Evolutionary conservation across 495 filamentous ascomycete genomes (phyloP).

Genomic region (Aspergillus homomorphus): DNA sequence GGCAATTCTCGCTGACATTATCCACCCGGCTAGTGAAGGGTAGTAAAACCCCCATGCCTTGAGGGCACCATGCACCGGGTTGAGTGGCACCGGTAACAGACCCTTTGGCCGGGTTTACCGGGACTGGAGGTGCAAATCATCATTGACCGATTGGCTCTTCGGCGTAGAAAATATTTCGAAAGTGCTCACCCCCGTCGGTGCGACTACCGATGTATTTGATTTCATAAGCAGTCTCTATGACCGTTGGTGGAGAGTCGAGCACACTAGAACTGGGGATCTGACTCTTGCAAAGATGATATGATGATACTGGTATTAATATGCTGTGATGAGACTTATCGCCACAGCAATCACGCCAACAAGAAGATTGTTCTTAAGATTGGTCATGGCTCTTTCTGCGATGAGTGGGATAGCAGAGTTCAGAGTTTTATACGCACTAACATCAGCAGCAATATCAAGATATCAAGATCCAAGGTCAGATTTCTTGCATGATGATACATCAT

Average conservation of each 20-base stretch:
- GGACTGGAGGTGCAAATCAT: conserved; percentile 43
- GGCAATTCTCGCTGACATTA: conserved; percentile 40
- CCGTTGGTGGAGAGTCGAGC: background rate
- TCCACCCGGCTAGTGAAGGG: conserved; percentile 31
- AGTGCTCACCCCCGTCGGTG: conserved; percentile 35
- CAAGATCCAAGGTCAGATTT: too few relatives aligned
- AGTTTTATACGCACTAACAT: too few relatives aligned
- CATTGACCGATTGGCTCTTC: conserved; percentile 39
- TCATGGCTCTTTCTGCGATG: too few relatives aligned
- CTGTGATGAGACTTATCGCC: too few relatives aligned
- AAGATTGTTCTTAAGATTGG: too few relatives aligned
- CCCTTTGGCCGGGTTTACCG: conserved; percentile 25
- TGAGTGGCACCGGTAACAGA: conserved; percentile 36
- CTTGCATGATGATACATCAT: too few relatives aligned
- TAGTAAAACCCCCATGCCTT: conserved; percentile 27
- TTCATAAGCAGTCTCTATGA: background rate
- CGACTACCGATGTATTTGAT: conserved; percentile 15
- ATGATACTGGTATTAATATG: too few relatives aligned
- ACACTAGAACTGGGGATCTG: too few relatives aligned
- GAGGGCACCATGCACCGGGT: conserved; percentile 43
- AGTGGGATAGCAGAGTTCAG: too few relatives aligned
- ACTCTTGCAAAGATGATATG: too few relatives aligned
- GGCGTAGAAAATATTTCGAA: conserved; percentile 45
- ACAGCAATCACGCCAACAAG: too few relatives aligned
- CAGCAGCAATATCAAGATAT: too few relatives aligned